Base-by-base conservation (phyloP, 768 basidiomycete species). In the Exidia glandulosa region DNA sequence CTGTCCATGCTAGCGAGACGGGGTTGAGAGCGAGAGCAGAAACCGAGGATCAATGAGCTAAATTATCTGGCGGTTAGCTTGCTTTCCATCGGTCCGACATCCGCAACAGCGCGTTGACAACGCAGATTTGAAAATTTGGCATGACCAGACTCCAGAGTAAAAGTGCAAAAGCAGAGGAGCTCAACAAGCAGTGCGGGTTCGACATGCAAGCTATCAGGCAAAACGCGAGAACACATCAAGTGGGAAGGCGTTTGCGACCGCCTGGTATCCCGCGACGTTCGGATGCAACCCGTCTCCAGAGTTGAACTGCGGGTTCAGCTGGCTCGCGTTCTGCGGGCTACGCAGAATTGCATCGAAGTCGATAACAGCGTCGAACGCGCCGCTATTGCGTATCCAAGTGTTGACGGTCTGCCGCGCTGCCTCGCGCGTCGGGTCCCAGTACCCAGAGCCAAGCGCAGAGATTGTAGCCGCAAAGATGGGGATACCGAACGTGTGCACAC, bases 401-500 rank as follows among this genome's bases (percentile, higher is more conserved):
- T 81, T 79, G 27, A 80, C 72, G 31, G 70, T 64, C 68, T 75
- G 73, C 41, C 79, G 64, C 37, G 75, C 75, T 33, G 64, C 67
- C 66, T 79, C 78, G 50, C 76, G 69, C 41, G 67, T 66, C 13
- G 74, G 70, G 65, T 70, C 70, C 29, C 71, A 72, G 66, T 78
- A 78, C 16, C 72, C 69, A 59, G 65, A 71, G 59, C 71, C 66
- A 71, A 80, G 77, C 3, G 79, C 78, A 32, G 79, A 80, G 65
- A 81, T 80, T 2, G 80, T 81, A 23, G 77, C 77, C 1, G 69
- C 79, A 66, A 79, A 78, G 33, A 79, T 69, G 29, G 76, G 76
- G 56, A 80, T 72, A 9, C 73, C 73, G 2, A 67, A 63, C 0
- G 77, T 71, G 63, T 77, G 78, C n/a, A 76, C 69, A 25, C 77